Evolutionary conservation across 2,329 filamentous ascomycete species (phyloP), one percentile per base, ranked within the genome.

Genomic region (Coniella vitis): DNA sequence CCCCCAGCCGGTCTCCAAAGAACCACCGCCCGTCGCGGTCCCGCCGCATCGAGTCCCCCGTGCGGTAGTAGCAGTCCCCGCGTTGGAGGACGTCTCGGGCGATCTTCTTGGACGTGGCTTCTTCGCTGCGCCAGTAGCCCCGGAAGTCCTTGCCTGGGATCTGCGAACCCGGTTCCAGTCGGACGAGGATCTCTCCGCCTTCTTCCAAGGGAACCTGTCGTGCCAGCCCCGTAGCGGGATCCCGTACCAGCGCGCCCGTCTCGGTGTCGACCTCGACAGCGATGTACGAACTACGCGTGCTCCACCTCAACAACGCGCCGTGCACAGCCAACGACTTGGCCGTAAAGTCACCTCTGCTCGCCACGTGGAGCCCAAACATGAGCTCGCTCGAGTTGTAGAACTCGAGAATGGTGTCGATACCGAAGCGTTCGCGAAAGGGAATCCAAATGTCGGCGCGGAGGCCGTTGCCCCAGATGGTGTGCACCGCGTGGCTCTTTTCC

Each of bases 381-480:
- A 85, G 84, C 64, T 90, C 86, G 1, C 83, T 87, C 50, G 82
- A 86, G 62, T 84, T 86, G 72, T 88, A 90, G 66, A 90, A 89
- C 63, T 90, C 86, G 52, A 69, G 71, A 2, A 90, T 78, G 22
- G 76, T 73, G 12, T 72, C 65, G 55, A 86, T 75, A 45, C 74
- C 75, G 60, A 85, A 86, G 12, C 82, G 73, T 41, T 83, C 75
- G 36, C 75, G 67, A 63, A 87, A 87, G 19, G 73, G 70, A 25
- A 71, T 64, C 83, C 83, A 87, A 1, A 87, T 79, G 57, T 87
- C 84, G 0, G 83, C 82, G 1, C 83, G 73, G 57, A 86, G 70
- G 1, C 83, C 83, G 58, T 86, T 86, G 49, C 83, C 83, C 58
- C 75, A 82, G 67, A 84, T 82, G 44, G 70, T 66, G 51, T 73